phyloP scores from a whole-genome alignment of 1,284 basidiomycete species.

The Malassezia vespertilionis region DNA sequence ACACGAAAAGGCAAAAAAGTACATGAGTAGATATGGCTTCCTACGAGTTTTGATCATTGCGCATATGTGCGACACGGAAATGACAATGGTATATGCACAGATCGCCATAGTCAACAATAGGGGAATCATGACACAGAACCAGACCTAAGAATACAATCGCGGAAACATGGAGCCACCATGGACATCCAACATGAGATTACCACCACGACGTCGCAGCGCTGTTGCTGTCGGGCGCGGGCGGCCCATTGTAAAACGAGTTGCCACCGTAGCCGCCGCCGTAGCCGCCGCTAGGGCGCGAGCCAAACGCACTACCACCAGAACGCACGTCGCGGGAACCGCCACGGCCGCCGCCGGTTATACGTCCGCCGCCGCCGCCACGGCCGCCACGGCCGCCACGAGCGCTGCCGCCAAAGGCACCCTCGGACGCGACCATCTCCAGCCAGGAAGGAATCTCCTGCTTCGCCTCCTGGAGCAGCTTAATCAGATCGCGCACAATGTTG shows the following conservation, averaged over 20 bases:
- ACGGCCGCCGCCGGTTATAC: conserved; percentile 35
- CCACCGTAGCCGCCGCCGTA: conserved; percentile 23
- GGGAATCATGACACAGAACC: neutral
- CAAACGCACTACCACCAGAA: conserved; percentile 24
- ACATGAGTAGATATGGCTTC: conserved; percentile 3
- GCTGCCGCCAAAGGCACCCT: conserved; percentile 59
- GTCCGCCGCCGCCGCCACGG: conserved; percentile 50
- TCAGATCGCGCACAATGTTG: conserved; percentile 75
- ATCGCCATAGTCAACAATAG: conserved; percentile 15
- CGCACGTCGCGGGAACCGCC: conserved; percentile 46
- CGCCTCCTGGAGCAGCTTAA: conserved; percentile 87
- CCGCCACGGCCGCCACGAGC: conserved; percentile 55
- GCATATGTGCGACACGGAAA: conserved; percentile 7
- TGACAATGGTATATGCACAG: conserved; percentile 17
- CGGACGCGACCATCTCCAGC: conserved; percentile 75
- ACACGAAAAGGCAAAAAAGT: neutral
- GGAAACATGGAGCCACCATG: neutral
- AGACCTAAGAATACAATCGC: conserved; percentile 14
- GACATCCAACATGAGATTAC: conserved; percentile 2
- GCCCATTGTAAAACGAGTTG: conserved; percentile 15
- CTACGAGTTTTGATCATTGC: conserved; percentile 11
- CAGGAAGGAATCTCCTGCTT: conserved; percentile 92
- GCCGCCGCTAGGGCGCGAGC: conserved; percentile 28
- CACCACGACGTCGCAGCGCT: conserved; percentile 18
- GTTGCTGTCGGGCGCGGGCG: conserved; percentile 14